Base-by-base conservation (phyloP, 2,329 filamentous ascomycete genomes). In the Trichoderma breve region DNA sequence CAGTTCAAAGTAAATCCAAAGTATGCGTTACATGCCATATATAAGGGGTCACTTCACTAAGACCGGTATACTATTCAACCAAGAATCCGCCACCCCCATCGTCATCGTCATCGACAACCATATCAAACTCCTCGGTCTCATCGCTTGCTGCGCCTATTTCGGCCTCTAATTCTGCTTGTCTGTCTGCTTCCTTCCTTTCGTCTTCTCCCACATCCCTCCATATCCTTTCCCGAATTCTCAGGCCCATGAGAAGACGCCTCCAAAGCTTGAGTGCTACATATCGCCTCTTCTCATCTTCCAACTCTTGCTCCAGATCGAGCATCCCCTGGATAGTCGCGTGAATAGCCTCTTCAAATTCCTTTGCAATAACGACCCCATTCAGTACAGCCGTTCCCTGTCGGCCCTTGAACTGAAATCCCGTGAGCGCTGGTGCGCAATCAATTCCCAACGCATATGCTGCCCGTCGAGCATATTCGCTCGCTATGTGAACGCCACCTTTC, bases 351-450 rank as follows among this genome's bases (percentile, higher is more conserved):
- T 84, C 86, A 73, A 90, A 89, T 79, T 95, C 92, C 18, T 82
- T 79, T 0, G 94, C 91, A 1, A 97, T 89, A 0, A 99, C 90
- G 1, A 92, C 88, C 2, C 96, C 96, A 47, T 89, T 87, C 2
- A 96, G 82, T 3, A 98, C 87, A 1, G 96, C 94, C 3, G 94
- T 98, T 18, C 95, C 95, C 71, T 93, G 91, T 3, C 93, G 89
- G 1, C 94, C 94, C 78, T 90, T 91, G 82, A 98, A 99, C 47
- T 91, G 87, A 77, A 98, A 99, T 0, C 95, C 95, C 0, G 92
- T 96, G 6, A 99, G 89, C 0, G 96, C 96, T 36, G 95, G 93
- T 3, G 93, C 93, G 79, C 92, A 97, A 81, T 98, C 94, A 21
- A 98, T 86, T 0, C 91, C 91, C 1, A 98, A 81, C 1, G 95